These are phyloP conservation scores for Euphrasia arctica DNA, from an alignment of 305 asterid species.

Conservation along the genomic window DNA sequence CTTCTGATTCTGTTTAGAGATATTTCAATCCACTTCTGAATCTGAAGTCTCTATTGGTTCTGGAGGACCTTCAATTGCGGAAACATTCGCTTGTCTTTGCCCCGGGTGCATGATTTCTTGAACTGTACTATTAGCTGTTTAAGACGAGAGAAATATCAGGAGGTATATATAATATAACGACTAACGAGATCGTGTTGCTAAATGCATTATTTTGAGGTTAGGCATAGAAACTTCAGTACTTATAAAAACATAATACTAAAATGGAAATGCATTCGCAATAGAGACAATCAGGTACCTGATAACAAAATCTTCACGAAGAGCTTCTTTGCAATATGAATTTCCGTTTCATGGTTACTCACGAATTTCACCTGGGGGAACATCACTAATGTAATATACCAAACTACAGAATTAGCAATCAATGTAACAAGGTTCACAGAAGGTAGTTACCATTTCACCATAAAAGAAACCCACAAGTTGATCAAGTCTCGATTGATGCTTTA, in stretches of 20 bases:
- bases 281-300: slow-evolving; percentile 64
- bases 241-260: not conserved
- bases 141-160: slow-evolving; percentile 18
- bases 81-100: slow-evolving; percentile 33
- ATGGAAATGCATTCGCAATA: not conserved
- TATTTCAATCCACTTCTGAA: slow-evolving; percentile 39
- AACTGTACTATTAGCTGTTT: slow-evolving; percentile 37
- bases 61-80: slow-evolving; percentile 54
- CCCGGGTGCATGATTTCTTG: slow-evolving; percentile 46
- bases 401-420: not conserved
- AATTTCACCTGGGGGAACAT: slow-evolving; percentile 48
- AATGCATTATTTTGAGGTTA: not conserved
- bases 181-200: not conserved
- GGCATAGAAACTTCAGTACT: not conserved
- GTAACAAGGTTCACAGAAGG: slow-evolving; percentile 17
- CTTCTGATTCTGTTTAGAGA: not conserved
- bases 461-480: slow-evolving; percentile 54
- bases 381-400: slow-evolving; percentile 13
- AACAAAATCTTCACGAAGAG: slow-evolving; percentile 43
- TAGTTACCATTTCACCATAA: slow-evolving; percentile 65
- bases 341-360: slow-evolving; percentile 48
- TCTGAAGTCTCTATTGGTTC: slow-evolving; percentile 56
- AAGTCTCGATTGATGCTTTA: slow-evolving; percentile 63
- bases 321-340: slow-evolving; percentile 46
- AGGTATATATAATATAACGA: not conserved